Percentiles rank a stretch among this genome's conserved stretches.
Evolutionary conservation across 441 rosid genomes (phyloP).

Genomic region (Gossypium armourianum): DNA sequence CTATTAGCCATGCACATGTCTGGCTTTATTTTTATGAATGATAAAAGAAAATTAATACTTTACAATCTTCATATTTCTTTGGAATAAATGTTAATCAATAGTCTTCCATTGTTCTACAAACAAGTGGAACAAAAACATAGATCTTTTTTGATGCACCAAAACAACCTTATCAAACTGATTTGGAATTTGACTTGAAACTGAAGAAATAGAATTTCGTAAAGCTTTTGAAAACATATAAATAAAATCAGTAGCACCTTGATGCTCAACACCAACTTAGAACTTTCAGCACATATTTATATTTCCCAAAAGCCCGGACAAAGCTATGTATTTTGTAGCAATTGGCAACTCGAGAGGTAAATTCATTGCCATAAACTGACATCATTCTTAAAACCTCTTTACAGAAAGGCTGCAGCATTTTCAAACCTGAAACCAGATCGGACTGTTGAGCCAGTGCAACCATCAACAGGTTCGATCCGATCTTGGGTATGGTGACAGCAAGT

Average conservation of each 20-base stretch:
- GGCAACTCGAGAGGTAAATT: not conserved
- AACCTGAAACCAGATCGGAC: conserved; percentile 16
- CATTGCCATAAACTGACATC: not conserved
- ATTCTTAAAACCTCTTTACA: conserved; percentile 5
- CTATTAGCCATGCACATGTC: not conserved
- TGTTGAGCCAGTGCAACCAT: conserved; percentile 17
- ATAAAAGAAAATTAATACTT: not conserved
- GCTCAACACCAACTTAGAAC: not conserved
- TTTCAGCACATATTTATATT: not conserved
- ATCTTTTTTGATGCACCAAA: not conserved
- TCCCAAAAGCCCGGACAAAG: not conserved
- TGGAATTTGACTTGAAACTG: too few relatives aligned
- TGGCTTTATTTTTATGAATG: not conserved
- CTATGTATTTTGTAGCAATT: not conserved
- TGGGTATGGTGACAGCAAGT: conserved; percentile 11
- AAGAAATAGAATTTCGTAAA: not conserved
- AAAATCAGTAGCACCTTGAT: not conserved
- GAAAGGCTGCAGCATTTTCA: conserved; percentile 15
- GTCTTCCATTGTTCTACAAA: not conserved
- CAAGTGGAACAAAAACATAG: not conserved
- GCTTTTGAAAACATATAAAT: not conserved
- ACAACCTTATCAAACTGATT: too few relatives aligned
- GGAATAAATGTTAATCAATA: not conserved
- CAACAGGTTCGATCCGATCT: conserved; percentile 9
- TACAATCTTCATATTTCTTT: not conserved